Conservation (phyloP, 345 rosid species). For the Sonneratia caseolaris region DNA sequence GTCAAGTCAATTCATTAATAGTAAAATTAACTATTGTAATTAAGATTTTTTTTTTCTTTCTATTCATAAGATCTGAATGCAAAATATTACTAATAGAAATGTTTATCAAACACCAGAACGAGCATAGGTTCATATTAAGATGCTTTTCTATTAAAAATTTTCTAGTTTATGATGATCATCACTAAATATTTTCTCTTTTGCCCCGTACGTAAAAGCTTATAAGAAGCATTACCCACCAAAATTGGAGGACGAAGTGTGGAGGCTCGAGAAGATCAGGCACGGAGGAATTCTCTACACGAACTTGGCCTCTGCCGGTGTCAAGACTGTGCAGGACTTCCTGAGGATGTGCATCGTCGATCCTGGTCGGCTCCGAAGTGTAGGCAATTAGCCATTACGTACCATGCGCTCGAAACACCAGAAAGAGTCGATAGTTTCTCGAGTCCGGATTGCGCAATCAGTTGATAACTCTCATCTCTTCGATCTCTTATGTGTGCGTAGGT, state of each 20-base stretch:
- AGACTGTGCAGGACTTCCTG: slow-evolving; percentile 66
- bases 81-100: too few species aligned
- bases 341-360: slow-evolving; percentile 42
- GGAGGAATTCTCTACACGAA: slow-evolving; percentile 64
- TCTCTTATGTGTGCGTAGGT: slow-evolving; percentile 21
- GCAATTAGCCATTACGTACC: not conserved
- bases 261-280: slow-evolving; percentile 73
- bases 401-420: not conserved
- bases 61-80: too few species aligned
- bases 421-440: not conserved
- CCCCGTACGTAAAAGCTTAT: slow-evolving; percentile 33
- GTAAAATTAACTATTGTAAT: too few species aligned
- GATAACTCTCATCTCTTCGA: not conserved
- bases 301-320: slow-evolving; percentile 28
- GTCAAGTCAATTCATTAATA: too few species aligned
- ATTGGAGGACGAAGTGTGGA: slow-evolving; percentile 76
- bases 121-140: too few species aligned
- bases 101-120: too few species aligned
- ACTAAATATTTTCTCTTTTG: not conserved
- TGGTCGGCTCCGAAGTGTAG: slow-evolving; percentile 38
- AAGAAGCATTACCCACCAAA: slow-evolving; percentile 82
- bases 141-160: not conserved
- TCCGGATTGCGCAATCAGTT: too few species aligned
- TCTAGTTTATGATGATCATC: not conserved
- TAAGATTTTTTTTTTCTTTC: too few species aligned